These are phyloP conservation scores for Musa schizocarpa DNA, from an alignment of 176 grass and related monocot species.

Conservation along the genomic window DNA sequence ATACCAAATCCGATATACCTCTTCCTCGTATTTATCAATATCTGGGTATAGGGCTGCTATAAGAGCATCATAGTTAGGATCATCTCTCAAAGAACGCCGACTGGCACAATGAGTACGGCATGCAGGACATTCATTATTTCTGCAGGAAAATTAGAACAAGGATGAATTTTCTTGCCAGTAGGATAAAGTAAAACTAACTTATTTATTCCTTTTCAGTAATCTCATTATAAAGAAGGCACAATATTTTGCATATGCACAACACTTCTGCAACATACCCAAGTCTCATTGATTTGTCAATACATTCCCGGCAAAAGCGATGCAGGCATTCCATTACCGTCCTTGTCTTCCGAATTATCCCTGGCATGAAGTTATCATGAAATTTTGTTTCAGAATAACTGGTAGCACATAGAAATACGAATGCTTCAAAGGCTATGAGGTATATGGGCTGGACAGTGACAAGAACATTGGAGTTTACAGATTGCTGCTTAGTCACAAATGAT, in stretches of 20 bases:
- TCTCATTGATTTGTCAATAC: constrained; percentile 88
- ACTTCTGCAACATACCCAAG: constrained; percentile 39
- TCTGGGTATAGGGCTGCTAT: constrained; percentile 72
- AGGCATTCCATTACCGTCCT: constrained; percentile 86
- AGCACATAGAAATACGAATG: neutral
- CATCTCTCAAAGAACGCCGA: constrained; percentile 72
- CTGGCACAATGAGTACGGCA: constrained; percentile 91
- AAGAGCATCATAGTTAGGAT: constrained; percentile 81
- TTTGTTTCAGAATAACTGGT: neutral
- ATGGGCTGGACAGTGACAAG: neutral
- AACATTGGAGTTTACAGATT: no score
- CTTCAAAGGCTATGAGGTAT: neutral
- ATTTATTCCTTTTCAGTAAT: no score
- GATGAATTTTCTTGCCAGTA: neutral
- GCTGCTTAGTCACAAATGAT: no score
- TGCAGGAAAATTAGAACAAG: constrained; percentile 13
- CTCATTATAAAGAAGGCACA: no score
- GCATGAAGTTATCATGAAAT: constrained; percentile 10
- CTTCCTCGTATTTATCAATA: constrained; percentile 86
- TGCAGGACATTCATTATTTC: constrained; percentile 84
- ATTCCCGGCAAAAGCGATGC: constrained; percentile 78
- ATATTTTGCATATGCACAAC: no score
- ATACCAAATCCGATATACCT: constrained; percentile 32
- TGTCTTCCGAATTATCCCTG: constrained; percentile 81
- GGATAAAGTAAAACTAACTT: neutral